A percentile compares a stretch with the other conserved stretches of the same genome.
phyloP scores from a whole-genome alignment of 2,329 filamentous ascomycete genomes.

The Aspergillus sp. region DNA sequence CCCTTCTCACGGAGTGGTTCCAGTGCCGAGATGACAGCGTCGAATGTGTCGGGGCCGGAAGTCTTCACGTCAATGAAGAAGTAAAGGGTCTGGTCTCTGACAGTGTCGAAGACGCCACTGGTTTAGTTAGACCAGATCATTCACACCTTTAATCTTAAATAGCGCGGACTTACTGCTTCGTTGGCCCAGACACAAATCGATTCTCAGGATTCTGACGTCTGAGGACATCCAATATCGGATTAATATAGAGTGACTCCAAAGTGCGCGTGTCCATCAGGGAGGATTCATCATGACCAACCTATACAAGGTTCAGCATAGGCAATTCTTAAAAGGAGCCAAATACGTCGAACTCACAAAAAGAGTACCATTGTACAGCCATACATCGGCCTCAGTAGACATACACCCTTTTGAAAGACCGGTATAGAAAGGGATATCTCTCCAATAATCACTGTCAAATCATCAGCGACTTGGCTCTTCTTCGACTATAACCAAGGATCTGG shows the following conservation, averaged over 20 bases:
- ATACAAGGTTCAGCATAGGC: constrained; percentile 3
- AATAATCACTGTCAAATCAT: constrained; percentile 49
- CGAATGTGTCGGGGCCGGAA: constrained; percentile 48
- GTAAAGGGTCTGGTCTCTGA: constrained; percentile 52
- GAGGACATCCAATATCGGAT: constrained; percentile 52
- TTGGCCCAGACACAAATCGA: constrained; percentile 42
- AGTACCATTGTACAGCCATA: constrained; percentile 52
- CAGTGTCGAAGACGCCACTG: constrained; percentile 55
- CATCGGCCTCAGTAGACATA: constrained; percentile 54
- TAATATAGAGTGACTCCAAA: constrained; percentile 52
- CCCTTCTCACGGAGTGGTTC: constrained; percentile 49
- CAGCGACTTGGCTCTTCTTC: neutral
- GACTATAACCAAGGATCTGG: neutral
- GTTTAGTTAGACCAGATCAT: neutral
- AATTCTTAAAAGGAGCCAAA: neutral
- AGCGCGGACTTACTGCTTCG: constrained; percentile 39
- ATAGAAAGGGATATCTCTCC: constrained; percentile 41
- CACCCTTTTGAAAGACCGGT: constrained; percentile 51
- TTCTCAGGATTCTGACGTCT: constrained; percentile 50
- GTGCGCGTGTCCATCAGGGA: constrained; percentile 49
- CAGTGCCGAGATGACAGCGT: constrained; percentile 50
- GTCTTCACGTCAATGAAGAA: constrained; percentile 61
- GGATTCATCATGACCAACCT: constrained; percentile 51
- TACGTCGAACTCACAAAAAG: constrained; percentile 41
- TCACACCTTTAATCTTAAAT: constrained; percentile 3